Conservation (phyloP, 2,329 filamentous ascomycete genomes). For the Gnomoniopsis smithogilvyi region DNA sequence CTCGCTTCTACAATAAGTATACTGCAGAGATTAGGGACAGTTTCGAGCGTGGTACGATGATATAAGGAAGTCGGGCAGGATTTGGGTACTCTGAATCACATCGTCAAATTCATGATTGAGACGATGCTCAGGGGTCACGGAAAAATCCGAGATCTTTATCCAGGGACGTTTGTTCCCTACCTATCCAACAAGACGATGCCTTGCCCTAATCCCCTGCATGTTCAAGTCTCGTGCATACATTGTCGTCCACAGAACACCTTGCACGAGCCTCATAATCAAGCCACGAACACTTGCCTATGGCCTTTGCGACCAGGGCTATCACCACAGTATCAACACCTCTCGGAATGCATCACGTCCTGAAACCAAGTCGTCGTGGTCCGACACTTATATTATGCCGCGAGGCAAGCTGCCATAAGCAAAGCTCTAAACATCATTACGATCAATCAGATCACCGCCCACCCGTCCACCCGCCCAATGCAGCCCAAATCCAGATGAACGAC, state of each 20-base stretch:
- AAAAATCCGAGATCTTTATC: neutral
- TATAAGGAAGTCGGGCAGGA: constrained; percentile 46
- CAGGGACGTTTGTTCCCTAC: neutral
- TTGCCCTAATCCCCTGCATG: neutral
- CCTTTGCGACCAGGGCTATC: no score
- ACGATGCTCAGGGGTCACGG: neutral
- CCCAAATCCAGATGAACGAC: no score
- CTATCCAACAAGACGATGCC: neutral
- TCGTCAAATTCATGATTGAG: neutral
- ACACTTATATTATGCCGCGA: neutral
- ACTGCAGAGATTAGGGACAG: constrained; percentile 95
- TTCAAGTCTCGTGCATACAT: neutral
- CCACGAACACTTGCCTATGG: no score
- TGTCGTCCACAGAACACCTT: neutral
- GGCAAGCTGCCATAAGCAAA: neutral
- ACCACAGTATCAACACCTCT: no score
- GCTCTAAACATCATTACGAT: neutral
- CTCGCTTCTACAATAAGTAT: constrained; percentile 97
- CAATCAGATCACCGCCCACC: neutral
- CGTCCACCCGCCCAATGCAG: neutral
- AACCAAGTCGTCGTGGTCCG: neutral
- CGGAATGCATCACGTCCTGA: no score
- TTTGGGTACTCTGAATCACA: neutral
- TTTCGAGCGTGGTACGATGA: constrained; percentile 96
- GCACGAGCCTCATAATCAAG: no score